Base-by-base conservation (phyloP, 495 filamentous ascomycete species). In the Tuber melanosporum region DNA sequence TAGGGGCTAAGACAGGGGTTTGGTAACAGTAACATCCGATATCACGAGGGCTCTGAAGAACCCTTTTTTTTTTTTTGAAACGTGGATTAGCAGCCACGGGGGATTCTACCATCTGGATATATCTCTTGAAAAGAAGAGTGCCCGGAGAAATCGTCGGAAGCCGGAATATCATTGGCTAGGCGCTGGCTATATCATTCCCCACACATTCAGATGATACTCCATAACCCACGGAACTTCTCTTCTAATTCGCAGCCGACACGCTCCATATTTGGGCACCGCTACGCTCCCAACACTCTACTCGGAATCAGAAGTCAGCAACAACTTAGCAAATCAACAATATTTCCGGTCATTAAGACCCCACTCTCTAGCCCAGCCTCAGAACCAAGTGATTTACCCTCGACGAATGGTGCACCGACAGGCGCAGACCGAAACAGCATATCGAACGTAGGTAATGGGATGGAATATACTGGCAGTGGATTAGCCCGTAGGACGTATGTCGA, bases 361-460 rank as follows among this genome's bases (percentile, higher is more conserved):
- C 57, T 66, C 57, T 66, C 57, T 66, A 17, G 57, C 9, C n/a
- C 26, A 32, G n/a, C 57, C 57, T 32, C 57, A 66, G 57, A 66
- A 66, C 1, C 26, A 66, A 66, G 57, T 66, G 32, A 66, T 66
- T 66, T 66, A 36, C 41, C 66, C n/a, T 73, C 78, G 62, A 75
- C 73, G 77, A 62, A 76, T 79, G 73, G 77, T 76, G 74, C 57
- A 43, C 46, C 62, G 41, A 36, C 62, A 26, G 71, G 47, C 73
- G 71, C 73, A 52, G 42, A 39, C 49, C 75, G 69, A 72, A 76
- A 76, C 77, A 49, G 47, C 73, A 80, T 73, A 76, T 80, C 71
- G 75, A 79, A 76, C 39, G 76, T 49, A 42, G 78, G 77, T 47
- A 80, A 79, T 73, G 72, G 52, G 62, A 80, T 80, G 70, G 77